Conservation (phyloP, 2,329 filamentous ascomycete species). For the Trichoderma endophyticum region DNA sequence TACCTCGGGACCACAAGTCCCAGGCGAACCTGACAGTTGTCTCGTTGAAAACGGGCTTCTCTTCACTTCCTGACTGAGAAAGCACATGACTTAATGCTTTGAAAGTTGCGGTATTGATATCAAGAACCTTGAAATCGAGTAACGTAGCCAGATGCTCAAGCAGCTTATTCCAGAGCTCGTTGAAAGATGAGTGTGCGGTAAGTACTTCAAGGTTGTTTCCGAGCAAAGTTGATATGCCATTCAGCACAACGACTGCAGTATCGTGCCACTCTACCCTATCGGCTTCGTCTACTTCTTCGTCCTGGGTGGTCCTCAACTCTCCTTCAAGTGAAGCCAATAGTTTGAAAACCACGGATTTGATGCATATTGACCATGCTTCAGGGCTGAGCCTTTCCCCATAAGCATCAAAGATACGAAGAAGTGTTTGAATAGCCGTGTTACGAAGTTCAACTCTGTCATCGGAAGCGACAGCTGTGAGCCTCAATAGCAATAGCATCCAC, state of each 20-base stretch:
- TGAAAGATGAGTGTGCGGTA: slow-evolving; percentile 62
- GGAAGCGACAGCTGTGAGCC: slow-evolving; percentile 67
- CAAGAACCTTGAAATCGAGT: slow-evolving; percentile 61
- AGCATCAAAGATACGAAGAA: slow-evolving; percentile 87
- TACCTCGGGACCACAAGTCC: slow-evolving; percentile 65
- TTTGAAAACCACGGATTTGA: slow-evolving; percentile 76
- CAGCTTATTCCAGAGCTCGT: slow-evolving; percentile 71
- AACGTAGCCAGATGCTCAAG: slow-evolving; percentile 65
- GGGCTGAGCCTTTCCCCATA: slow-evolving; percentile 78
- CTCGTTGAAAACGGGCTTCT: slow-evolving; percentile 44
- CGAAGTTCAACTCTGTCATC: slow-evolving; percentile 72
- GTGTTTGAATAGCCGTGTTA: slow-evolving; percentile 85
- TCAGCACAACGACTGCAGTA: slow-evolving; percentile 70
- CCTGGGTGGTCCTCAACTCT: slow-evolving; percentile 44
- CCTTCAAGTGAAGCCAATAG: slow-evolving; percentile 68
- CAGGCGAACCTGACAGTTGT: slow-evolving; percentile 60
- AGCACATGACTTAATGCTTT: slow-evolving; percentile 64
- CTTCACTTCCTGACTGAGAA: slow-evolving; percentile 45
- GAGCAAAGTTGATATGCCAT: slow-evolving; percentile 69
- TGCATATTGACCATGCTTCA: slow-evolving; percentile 78
- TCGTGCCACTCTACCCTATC: slow-evolving; percentile 63
- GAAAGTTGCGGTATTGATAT: slow-evolving; percentile 69
- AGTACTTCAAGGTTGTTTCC: slow-evolving; percentile 74
- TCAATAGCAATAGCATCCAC: slow-evolving; percentile 73
- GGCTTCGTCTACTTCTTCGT: slow-evolving; percentile 39